phyloP scores from a whole-genome alignment of 768 basidiomycete genomes.

The Kwoniella sp. region DNA sequence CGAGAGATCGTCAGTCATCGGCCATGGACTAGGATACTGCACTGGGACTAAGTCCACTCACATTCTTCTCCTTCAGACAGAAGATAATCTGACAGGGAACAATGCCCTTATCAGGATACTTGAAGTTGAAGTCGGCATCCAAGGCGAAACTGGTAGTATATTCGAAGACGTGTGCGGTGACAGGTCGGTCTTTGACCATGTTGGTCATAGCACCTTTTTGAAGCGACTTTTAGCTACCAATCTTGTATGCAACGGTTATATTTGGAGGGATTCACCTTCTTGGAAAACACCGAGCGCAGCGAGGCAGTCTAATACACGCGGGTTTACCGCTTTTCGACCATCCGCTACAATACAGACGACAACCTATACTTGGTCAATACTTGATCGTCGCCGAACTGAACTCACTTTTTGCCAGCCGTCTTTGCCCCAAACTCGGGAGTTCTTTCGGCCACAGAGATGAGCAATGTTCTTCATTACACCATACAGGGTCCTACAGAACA shows the following conservation, averaged over 20 bases:
- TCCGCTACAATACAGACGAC: conserved; percentile 91
- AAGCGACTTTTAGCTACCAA: too few relatives aligned
- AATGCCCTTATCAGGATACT: conserved; percentile 68
- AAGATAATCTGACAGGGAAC: conserved; percentile 88
- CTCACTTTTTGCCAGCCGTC: conserved; percentile 91
- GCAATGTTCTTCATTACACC: conserved; percentile 93
- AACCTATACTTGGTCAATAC: conserved; percentile 57
- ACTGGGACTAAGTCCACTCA: conserved; percentile 23
- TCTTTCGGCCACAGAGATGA: conserved; percentile 80
- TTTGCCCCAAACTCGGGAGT: conserved; percentile 93
- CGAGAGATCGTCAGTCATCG: too few relatives aligned
- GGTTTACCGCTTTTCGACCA: conserved; percentile 79
- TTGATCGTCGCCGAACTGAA: neutral
- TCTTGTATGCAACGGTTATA: too few relatives aligned
- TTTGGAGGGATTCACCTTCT: conserved; percentile 53
- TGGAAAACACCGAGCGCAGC: conserved; percentile 55
- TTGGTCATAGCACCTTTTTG: conserved; percentile 65
- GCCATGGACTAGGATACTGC: too few relatives aligned
- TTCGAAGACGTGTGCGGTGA: conserved; percentile 86
- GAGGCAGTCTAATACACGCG: conserved; percentile 57
- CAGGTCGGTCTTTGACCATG: conserved; percentile 70
- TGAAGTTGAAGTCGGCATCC: conserved; percentile 53
- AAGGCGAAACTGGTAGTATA: conserved; percentile 57
- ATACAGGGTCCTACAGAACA: conserved; percentile 86
- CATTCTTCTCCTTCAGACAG: conserved; percentile 72